Conservation (phyloP, 2,329 filamentous ascomycete species). For the Aphanoascus verrucosus region DNA sequence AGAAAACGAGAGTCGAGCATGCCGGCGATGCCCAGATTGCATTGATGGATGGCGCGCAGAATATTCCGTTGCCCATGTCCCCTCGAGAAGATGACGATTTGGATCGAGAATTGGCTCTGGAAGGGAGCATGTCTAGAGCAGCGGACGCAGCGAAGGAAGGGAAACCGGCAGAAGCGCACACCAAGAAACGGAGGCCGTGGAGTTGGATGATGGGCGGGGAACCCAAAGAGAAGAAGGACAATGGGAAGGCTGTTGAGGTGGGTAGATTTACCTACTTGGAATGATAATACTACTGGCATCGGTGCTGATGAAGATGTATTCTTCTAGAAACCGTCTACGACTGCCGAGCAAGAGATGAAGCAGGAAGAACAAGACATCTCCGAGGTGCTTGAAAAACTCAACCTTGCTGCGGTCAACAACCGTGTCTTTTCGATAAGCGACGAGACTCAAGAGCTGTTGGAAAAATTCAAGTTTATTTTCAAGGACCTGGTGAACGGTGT, state of each 20-base stretch:
- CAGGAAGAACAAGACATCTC: constrained; percentile 63
- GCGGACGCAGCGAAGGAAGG: constrained; percentile 27
- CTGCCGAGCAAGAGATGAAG: constrained; percentile 34
- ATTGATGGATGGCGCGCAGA: constrained; percentile 37
- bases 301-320: background rate
- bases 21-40: constrained; percentile 38
- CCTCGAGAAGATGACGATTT: constrained; percentile 35
- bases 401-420: constrained; percentile 74
- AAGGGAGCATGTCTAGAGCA: constrained; percentile 22
- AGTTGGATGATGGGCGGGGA: constrained; percentile 33
- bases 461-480: constrained; percentile 77
- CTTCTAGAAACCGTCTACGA: background rate
- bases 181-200: constrained; percentile 27
- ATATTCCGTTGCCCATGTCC: constrained; percentile 42
- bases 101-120: constrained; percentile 12
- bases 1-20: constrained; percentile 5
- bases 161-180: constrained; percentile 16
- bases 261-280: background rate
- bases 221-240: constrained; percentile 15
- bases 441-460: constrained; percentile 70
- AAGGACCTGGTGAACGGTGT: constrained; percentile 88
- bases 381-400: constrained; percentile 69
- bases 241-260: constrained; percentile 23
- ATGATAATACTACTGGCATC: background rate
- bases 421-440: constrained; percentile 73